Conservation (phyloP, 139 green algal genomes). For the Chlorella ohadii region DNA sequence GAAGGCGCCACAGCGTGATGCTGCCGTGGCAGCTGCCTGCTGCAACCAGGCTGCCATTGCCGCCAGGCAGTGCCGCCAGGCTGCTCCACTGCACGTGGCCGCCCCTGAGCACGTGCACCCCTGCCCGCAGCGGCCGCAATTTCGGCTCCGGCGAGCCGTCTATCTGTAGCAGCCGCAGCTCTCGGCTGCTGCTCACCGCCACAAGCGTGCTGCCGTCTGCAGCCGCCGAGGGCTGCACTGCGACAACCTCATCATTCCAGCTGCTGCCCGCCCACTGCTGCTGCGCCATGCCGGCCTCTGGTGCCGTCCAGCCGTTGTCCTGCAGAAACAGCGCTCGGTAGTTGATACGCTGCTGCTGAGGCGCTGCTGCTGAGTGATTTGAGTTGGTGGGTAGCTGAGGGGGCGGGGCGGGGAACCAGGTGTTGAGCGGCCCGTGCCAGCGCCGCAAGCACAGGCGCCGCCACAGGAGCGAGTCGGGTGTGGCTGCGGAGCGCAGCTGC, state of each 20-base stretch:
- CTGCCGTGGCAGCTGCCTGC: slow-evolving; percentile 4
- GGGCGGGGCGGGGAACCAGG: background rate
- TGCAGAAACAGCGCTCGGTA: background rate
- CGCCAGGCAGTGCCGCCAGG: background rate
- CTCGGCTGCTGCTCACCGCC: background rate
- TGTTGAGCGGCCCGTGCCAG: slow-evolving; percentile 13
- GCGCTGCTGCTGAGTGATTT: background rate
- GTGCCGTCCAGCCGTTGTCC: slow-evolving; percentile 19
- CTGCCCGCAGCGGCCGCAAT: slow-evolving; percentile 2
- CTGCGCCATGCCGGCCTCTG: background rate
- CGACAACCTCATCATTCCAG: slow-evolving; percentile 7
- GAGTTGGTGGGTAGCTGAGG: background rate
- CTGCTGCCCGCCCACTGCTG: background rate
- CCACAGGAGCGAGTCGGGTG: background rate
- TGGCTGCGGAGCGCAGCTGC: background rate
- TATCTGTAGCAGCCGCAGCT: slow-evolving; percentile 13
- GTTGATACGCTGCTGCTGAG: background rate
- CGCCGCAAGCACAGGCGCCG: slow-evolving; percentile 1
- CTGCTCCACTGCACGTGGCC: slow-evolving; percentile 2
- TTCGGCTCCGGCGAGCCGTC: background rate
- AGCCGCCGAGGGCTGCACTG: background rate
- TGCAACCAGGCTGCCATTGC: slow-evolving; percentile 7
- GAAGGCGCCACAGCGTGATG: background rate
- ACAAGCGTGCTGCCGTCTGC: slow-evolving; percentile 1
- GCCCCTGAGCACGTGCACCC: background rate